A percentile compares a stretch with the other conserved stretches of the same genome.
These are phyloP conservation scores for Aspergillus oerlinghausenensis DNA, from an alignment of 2,329 filamentous ascomycete species.

Conservation along the genomic window DNA sequence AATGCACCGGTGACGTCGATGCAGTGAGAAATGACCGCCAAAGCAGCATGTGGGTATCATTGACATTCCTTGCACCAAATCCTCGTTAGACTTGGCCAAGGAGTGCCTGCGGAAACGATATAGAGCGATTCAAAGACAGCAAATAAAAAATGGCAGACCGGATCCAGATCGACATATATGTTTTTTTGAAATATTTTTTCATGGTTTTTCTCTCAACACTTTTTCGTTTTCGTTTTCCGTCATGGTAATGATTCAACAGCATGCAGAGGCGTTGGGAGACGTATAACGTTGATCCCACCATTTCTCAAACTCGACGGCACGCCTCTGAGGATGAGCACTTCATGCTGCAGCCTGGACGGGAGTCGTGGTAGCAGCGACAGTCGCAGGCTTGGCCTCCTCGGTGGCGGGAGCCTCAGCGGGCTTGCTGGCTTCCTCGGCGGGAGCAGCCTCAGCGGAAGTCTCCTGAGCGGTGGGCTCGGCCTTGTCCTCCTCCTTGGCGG, in stretches of 20 bases:
- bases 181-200: conserved; percentile 4
- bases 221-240: conserved; percentile 5
- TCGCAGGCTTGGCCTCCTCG: conserved; percentile 32
- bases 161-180: conserved; percentile 5
- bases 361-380: conserved; percentile 27
- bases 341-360: conserved; percentile 42
- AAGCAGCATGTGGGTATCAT: conserved; percentile 28
- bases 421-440: conserved; percentile 24
- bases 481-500: conserved; percentile 28
- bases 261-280: conserved; percentile 22
- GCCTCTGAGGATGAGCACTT: conserved; percentile 29
- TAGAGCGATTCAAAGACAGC: conserved; percentile 8
- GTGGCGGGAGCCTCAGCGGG: conserved; percentile 21
- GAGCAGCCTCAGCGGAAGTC: conserved; percentile 20
- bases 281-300: conserved; percentile 37
- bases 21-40: conserved; percentile 22
- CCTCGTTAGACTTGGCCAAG: conserved; percentile 8
- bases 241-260: conserved; percentile 15
- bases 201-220: background rate
- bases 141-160: conserved; percentile 13
- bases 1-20: conserved; percentile 17
- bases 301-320: conserved; percentile 37
- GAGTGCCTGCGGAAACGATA: conserved; percentile 26
- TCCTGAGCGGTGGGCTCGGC: conserved; percentile 25
- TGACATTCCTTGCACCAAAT: conserved; percentile 20